A percentile compares a stretch with the other conserved stretches of the same genome.
These are phyloP conservation scores for Kondoa subrosea DNA, from an alignment of 768 basidiomycete species.

Conservation along the genomic window DNA sequence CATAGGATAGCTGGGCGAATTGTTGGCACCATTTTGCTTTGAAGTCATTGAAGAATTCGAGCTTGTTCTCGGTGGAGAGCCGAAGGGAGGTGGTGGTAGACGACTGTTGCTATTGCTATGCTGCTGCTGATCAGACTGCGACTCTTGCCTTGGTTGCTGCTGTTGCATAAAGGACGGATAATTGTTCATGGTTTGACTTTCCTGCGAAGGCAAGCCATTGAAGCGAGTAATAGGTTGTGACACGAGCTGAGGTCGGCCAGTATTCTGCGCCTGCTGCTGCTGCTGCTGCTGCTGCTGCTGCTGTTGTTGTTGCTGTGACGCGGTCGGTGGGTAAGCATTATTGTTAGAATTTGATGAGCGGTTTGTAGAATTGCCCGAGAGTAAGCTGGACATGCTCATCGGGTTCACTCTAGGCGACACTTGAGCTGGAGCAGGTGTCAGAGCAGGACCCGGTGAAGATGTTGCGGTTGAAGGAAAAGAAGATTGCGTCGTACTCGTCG, in stretches of 20 bases:
- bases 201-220: neutral
- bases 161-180: neutral
- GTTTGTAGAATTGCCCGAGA: neutral
- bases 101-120: neutral
- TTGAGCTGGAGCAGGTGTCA: neutral
- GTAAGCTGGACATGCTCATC: neutral
- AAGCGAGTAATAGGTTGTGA: neutral
- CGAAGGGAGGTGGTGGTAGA: neutral
- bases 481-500: neutral
- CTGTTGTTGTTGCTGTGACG: neutral
- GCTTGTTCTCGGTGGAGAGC: neutral
- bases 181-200: neutral
- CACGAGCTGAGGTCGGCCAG: neutral
- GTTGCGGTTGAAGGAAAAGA: neutral
- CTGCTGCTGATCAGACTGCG: neutral
- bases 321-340: neutral
- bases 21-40: no score
- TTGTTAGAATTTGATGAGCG: neutral
- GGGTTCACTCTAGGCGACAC: neutral
- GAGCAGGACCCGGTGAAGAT: neutral
- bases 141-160: neutral
- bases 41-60: no score
- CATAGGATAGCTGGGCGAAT: neutral
- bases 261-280: neutral
- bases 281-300: slow-evolving; percentile 2